These are phyloP conservation scores for Batrachochytrium dendrobatidis DNA, from an alignment of 371 early-diverging fungal genomes.

Conservation along the genomic window DNA sequence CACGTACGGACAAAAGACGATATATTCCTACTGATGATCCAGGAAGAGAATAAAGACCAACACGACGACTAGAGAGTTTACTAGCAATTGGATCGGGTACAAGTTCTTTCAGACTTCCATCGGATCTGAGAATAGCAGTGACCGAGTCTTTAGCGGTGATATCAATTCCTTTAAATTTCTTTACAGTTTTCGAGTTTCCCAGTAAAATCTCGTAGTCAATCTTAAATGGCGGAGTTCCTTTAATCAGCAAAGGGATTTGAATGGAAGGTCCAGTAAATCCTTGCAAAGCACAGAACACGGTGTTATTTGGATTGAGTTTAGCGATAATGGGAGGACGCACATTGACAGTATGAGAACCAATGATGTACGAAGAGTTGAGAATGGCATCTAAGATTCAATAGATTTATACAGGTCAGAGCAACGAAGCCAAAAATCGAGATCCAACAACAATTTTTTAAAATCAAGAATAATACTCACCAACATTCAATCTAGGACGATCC, in stretches of 20 bases:
- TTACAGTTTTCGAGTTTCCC: slow-evolving; percentile 7
- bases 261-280: not conserved
- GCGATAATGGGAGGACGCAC: slow-evolving; percentile 35
- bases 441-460: not conserved
- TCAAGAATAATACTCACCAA: not conserved
- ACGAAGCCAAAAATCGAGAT: not conserved
- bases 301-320: slow-evolving; percentile 25
- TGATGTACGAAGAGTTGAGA: slow-evolving; percentile 24
- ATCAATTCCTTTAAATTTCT: slow-evolving; percentile 14
- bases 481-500: not conserved
- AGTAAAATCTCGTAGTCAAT: slow-evolving; percentile 21
- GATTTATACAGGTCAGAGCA: not conserved
- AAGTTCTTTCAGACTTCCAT: not conserved
- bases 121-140: not conserved
- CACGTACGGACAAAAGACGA: slow-evolving; percentile 15
- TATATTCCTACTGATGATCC: slow-evolving; percentile 15
- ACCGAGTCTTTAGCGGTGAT: not conserved
- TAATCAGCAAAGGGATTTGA: slow-evolving; percentile 26
- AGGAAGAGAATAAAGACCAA: not conserved
- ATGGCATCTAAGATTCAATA: slow-evolving; percentile 5
- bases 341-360: slow-evolving; percentile 37
- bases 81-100: not conserved
- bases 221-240: slow-evolving; percentile 35
- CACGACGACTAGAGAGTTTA: slow-evolving; percentile 1
- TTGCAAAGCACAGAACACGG: slow-evolving; percentile 21